Percentiles rank a stretch among this genome's conserved stretches.
Conservation (phyloP, 495 filamentous ascomycete genomes). For the Penicillium bialowiezense region DNA sequence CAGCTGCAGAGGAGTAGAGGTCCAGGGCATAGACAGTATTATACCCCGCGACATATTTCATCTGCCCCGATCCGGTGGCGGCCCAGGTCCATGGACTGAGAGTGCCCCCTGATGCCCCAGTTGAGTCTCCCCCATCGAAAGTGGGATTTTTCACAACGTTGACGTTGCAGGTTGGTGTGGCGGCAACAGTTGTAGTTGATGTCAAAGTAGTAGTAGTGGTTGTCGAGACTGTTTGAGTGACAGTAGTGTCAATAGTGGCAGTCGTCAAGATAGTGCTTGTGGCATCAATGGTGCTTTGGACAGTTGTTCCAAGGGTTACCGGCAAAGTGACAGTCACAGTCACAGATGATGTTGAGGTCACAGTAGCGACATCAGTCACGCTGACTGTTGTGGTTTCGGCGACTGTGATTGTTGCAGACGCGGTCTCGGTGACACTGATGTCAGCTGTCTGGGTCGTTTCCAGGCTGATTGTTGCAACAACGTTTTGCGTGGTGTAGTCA, state of each 20-base stretch:
- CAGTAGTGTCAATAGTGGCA: not conserved
- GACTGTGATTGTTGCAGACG: not conserved
- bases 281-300: not conserved
- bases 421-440: not conserved
- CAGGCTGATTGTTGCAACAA: not conserved
- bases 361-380: not conserved
- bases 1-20: not conserved
- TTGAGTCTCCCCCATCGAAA: not conserved
- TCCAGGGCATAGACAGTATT: not conserved
- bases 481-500: not conserved
- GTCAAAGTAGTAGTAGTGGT: not conserved
- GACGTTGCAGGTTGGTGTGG: not conserved
- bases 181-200: not conserved
- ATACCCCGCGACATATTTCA: not conserved
- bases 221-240: not conserved
- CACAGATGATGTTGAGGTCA: not conserved
- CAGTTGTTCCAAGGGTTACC: not conserved
- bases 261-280: not conserved
- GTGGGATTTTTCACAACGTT: not conserved
- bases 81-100: not conserved
- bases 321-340: not conserved
- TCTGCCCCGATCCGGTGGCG: not conserved
- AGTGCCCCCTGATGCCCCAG: not conserved
- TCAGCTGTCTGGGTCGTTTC: not conserved
- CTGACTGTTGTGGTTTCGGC: not conserved